Conservation (phyloP, 441 rosid species). For the Manihot esculenta region DNA sequence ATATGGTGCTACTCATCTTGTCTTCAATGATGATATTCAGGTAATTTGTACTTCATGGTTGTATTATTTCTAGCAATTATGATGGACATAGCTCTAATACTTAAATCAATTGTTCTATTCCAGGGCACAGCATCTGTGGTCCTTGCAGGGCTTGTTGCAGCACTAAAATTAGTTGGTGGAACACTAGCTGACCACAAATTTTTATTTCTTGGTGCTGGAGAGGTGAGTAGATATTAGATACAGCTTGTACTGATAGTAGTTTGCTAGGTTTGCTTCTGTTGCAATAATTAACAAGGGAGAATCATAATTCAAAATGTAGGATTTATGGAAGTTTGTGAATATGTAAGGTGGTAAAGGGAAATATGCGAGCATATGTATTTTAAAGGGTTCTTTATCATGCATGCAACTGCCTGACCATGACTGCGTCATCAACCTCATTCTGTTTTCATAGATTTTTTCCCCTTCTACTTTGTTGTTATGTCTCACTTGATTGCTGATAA, state of each 20-base stretch:
- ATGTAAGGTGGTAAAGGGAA: neutral
- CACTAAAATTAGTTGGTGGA: conserved; percentile 64
- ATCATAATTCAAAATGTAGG: neutral
- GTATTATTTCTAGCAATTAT: neutral
- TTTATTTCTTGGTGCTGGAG: conserved; percentile 92
- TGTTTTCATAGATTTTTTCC: neutral
- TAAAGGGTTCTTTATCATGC: neutral
- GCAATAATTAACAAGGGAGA: neutral
- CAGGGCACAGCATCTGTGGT: conserved; percentile 97
- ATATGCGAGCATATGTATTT: neutral
- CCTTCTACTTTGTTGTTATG: neutral
- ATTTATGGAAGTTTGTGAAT: neutral
- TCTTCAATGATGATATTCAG: conserved; percentile 91
- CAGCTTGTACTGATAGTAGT: neutral
- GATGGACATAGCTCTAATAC: conserved; percentile 10
- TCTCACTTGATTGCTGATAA: conserved; percentile 23
- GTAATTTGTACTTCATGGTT: conserved; percentile 24
- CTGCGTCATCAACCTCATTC: neutral
- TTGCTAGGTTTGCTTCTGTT: neutral
- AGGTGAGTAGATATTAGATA: conserved; percentile 42
- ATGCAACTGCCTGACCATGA: neutral
- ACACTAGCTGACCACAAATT: conserved; percentile 65
- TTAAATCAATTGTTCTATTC: conserved; percentile 18
- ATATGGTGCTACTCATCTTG: conserved; percentile 74
- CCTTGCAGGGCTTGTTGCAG: conserved; percentile 79